phyloP scores from a whole-genome alignment of 2,329 filamentous ascomycete genomes.

The Diaporthe humulicola region DNA sequence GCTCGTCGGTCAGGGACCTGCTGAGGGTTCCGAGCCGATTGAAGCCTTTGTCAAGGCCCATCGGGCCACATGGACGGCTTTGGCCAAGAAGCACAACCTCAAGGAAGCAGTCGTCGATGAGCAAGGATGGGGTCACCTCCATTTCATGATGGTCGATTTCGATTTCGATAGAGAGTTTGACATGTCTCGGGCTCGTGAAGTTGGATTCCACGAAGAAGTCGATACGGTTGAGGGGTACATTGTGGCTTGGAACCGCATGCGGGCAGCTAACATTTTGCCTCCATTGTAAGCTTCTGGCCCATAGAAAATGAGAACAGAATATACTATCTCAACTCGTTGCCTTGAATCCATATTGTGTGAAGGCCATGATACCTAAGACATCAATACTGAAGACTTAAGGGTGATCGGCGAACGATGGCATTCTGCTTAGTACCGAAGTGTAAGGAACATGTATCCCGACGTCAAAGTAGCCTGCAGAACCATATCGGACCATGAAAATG shows the following conservation, averaged over 20 bases:
- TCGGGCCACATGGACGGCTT: neutral
- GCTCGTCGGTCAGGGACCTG: neutral
- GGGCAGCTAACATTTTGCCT: neutral
- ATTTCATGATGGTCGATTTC: slow-evolving; percentile 1
- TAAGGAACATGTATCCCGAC: no score
- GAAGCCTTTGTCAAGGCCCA: neutral
- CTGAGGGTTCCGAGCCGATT: neutral
- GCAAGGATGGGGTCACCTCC: slow-evolving; percentile 4
- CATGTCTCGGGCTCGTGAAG: neutral
- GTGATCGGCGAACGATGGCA: no score
- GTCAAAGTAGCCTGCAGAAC: no score
- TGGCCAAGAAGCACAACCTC: neutral
- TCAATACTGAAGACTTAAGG: no score
- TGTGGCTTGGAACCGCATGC: neutral
- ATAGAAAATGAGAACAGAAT: neutral
- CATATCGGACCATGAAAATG: no score
- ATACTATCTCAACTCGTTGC: neutral
- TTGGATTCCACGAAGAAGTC: neutral
- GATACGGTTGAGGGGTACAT: neutral
- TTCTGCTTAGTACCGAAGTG: no score
- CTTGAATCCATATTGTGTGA: no score
- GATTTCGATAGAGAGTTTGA: slow-evolving; percentile 1
- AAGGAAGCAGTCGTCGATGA: neutral
- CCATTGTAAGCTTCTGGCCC: neutral
- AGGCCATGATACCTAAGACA: no score